Percentiles rank a stretch among this genome's conserved stretches.
phyloP scores from a whole-genome alignment of 306 rosid species.

The Notholithocarpus densiflorus region DNA sequence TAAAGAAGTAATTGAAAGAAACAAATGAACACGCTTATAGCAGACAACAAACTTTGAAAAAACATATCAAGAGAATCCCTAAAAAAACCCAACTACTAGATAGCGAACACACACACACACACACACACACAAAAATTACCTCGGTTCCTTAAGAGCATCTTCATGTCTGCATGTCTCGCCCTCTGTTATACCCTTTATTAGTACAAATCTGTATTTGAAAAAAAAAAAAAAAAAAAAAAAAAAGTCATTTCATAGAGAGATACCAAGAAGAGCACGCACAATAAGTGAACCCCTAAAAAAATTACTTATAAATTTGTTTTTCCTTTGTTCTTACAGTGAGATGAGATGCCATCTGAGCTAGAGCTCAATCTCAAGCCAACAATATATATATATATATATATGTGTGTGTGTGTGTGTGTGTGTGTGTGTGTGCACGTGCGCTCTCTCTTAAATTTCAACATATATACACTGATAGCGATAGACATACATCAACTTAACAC shows the following conservation, averaged over 20 bases:
- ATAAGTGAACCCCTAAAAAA: background rate
- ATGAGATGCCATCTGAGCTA: too few species aligned
- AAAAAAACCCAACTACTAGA: background rate
- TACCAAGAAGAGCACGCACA: background rate
- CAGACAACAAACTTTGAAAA: background rate
- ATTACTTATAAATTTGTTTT: background rate
- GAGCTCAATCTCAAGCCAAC: too few species aligned
- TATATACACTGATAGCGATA: background rate
- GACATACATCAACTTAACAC: background rate
- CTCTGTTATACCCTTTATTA: background rate
- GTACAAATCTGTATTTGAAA: background rate
- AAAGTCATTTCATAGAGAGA: background rate
- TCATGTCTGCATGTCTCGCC: slow-evolving; percentile 38
- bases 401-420: too few species aligned
- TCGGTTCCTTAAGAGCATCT: slow-evolving; percentile 43
- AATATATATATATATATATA: too few species aligned
- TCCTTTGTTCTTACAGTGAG: too few species aligned
- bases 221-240: background rate
- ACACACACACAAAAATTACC: slow-evolving; percentile 27
- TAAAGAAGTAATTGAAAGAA: background rate
- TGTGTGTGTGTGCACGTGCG: accelerated
- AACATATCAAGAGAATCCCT: background rate
- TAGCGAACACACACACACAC: background rate
- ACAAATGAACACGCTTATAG: background rate
- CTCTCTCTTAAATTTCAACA: background rate